Evolutionary conservation across 495 filamentous ascomycete species (phyloP), one percentile per base, ranked within the genome.

Genomic region (Saxophila tyrrhenica): DNA sequence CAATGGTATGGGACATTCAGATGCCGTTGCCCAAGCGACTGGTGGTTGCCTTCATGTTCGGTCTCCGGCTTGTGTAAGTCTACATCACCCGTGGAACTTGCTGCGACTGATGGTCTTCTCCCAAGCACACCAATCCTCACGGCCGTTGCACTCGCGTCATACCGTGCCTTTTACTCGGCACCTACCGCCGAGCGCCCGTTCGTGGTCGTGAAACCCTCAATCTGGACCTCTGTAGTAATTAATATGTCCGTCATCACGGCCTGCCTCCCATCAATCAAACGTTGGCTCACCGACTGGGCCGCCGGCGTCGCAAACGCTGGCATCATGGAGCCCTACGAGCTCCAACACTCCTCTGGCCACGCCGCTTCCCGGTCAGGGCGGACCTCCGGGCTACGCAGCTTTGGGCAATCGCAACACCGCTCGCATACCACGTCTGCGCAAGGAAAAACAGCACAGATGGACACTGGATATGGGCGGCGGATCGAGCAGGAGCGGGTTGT

Each of bases 181-280:
- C 10, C 19, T 20, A 25, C 23, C 17, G 10, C 19, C 10, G 11
- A 22, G 7, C 45, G 45, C 23, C 23, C 45, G 7, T 23, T 23
- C 15, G 9, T 3, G 15, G 35, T 29, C 11, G 50, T 43, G 32
- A 23, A n/a, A 10, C 50, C 50, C 9, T 41, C 38, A 3, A 52
- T 52, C 9, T 52, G 50, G 50, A 52, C 32, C 15, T 24, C 17
- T 19, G 20, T 52, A n/a, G 38, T 29, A 13, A 16, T 52, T 20
- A 52, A 43, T 21, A 21, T 43, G 8, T 52, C 50, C 5, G 10
- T 52, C 19, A 43, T 52, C 38, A 52, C 50, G 10, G 50, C 38
- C 19, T 52, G 50, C 50, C 17, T 52, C 3, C 50, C 50, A 22
- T 52, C 50, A 2, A 52, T 52, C 50, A 52, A 52, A 29, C 50